These are phyloP conservation scores for Candida manassasensis DNA, from an alignment of 805 yeast species.

Conservation along the genomic window DNA sequence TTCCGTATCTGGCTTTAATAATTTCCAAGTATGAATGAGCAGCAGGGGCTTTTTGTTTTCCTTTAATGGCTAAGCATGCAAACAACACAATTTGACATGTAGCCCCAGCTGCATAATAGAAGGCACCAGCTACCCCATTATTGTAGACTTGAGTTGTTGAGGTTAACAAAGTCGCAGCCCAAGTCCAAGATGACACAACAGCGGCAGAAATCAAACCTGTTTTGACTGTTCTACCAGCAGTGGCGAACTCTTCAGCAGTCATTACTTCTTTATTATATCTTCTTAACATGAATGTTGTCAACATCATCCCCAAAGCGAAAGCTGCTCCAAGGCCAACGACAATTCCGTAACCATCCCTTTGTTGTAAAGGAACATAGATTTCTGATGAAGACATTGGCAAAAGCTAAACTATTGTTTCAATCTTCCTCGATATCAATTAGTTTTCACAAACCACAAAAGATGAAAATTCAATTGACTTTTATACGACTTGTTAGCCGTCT, in stretches of 20 bases:
- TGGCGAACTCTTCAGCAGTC: conserved; percentile 90
- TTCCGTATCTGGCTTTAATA: conserved; percentile 75
- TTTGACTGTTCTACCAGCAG: conserved; percentile 87
- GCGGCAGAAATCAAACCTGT: conserved; percentile 84
- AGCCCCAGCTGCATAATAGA: conserved; percentile 88
- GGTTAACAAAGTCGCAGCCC: conserved; percentile 41
- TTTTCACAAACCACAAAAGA: no score
- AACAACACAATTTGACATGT: conserved; percentile 82
- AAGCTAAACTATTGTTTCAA: no score
- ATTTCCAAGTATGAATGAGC: conserved; percentile 91
- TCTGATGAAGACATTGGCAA: not conserved
- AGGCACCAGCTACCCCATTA: conserved; percentile 75
- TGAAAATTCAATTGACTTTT: no score
- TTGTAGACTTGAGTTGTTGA: conserved; percentile 69
- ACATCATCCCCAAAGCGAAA: conserved; percentile 75
- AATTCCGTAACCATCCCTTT: conserved; percentile 84
- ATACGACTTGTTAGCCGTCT: no score
- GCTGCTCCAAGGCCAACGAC: conserved; percentile 84
- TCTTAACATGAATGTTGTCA: conserved; percentile 62
- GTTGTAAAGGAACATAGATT: conserved; percentile 42
- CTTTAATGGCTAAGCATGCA: conserved; percentile 82
- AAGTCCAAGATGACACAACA: conserved; percentile 90
- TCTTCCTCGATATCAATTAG: no score
- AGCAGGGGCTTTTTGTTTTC: conserved; percentile 83
- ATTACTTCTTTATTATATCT: conserved; percentile 82